These are phyloP conservation scores for Kodamaea arcana DNA, from an alignment of 1,139 yeast species.

Conservation along the genomic window DNA sequence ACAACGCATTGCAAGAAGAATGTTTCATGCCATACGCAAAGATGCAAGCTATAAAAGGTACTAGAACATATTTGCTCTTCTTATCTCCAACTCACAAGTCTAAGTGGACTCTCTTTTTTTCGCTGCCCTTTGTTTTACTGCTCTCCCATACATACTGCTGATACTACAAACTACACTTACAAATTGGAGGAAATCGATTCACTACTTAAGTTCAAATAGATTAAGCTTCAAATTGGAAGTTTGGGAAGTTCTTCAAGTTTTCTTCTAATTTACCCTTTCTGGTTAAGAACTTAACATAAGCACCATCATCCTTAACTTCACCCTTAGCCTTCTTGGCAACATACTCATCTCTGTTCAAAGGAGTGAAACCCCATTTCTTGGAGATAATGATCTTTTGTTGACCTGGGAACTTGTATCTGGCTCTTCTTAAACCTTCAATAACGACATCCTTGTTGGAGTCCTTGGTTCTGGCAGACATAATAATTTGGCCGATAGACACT, in stretches of 20 bases:
- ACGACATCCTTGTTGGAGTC: constrained; percentile 97
- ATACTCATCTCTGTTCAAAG: constrained; percentile 96
- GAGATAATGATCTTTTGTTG: constrained; percentile 98
- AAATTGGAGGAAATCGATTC: no score
- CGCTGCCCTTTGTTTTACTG: no score
- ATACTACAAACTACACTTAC: no score
- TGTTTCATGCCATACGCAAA: no score
- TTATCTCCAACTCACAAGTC: no score
- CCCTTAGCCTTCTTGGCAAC: constrained; percentile 90
- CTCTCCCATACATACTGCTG: no score
- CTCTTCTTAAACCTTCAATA: constrained; percentile 99
- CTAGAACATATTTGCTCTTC: no score
- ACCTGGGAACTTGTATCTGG: constrained; percentile 99
- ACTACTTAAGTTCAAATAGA: constrained; percentile 9
- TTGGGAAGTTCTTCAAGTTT: constrained; percentile 95
- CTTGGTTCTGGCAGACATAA: constrained; percentile 97
- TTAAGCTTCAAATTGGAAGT: constrained; percentile 60
- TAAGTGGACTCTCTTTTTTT: no score
- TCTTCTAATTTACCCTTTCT: constrained; percentile 92
- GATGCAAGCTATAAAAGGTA: no score
- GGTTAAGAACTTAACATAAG: constrained; percentile 97
- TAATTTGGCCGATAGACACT: constrained; percentile 97
- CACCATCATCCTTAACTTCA: constrained; percentile 99
- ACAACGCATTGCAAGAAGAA: no score
- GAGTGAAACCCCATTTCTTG: constrained; percentile 99